These are phyloP conservation scores for Murraya koenigii DNA, from an alignment of 345 rosid species.

Conservation along the genomic window DNA sequence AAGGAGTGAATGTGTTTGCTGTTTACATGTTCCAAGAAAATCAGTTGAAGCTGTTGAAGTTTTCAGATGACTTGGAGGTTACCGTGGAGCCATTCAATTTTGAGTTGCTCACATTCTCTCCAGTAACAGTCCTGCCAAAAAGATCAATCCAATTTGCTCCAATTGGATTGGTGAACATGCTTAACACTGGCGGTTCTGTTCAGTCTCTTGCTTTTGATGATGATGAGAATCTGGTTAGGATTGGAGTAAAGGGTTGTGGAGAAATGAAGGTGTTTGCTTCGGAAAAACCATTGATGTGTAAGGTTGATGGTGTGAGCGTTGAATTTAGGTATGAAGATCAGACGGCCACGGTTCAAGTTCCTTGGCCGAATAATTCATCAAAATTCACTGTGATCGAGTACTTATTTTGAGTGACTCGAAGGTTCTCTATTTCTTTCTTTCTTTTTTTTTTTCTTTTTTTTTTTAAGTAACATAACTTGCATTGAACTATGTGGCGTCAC, in stretches of 20 bases:
- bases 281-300: constrained; percentile 18
- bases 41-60: constrained; percentile 18
- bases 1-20: constrained; percentile 4
- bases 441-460: too few species aligned
- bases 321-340: constrained; percentile 10
- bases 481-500: background rate
- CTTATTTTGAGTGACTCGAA: background rate
- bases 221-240: constrained; percentile 5
- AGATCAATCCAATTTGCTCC: constrained; percentile 24
- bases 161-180: constrained; percentile 30
- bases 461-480: background rate
- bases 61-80: constrained; percentile 15
- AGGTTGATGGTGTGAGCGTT: constrained; percentile 6
- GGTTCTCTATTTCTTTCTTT: background rate
- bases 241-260: constrained; percentile 25
- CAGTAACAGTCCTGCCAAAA: constrained; percentile 10
- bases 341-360: constrained; percentile 21
- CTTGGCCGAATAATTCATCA: constrained; percentile 31
- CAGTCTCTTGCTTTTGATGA: constrained; percentile 11
- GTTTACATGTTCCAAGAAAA: constrained; percentile 13
- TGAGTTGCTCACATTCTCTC: constrained; percentile 32
- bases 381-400: constrained; percentile 17
- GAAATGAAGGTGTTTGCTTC: constrained; percentile 27
- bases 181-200: constrained; percentile 31
- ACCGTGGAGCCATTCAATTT: constrained; percentile 21